A percentile compares a stretch with the other conserved stretches of the same genome.
Evolutionary conservation across 495 filamentous ascomycete genomes (phyloP).

Genomic region (Penicillium macrosclerotiorum): DNA sequence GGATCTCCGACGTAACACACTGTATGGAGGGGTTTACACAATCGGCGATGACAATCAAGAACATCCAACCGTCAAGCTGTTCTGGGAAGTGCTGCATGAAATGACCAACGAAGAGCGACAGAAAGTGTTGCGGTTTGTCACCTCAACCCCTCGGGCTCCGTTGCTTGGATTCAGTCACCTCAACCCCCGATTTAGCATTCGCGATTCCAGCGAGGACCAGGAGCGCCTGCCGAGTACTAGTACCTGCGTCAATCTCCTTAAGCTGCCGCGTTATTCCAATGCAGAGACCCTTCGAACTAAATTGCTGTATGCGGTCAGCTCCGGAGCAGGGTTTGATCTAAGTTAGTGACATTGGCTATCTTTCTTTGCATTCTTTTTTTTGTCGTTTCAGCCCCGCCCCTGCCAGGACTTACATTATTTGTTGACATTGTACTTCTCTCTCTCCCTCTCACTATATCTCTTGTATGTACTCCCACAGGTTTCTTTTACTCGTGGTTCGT

Average conservation of each 20-base stretch:
- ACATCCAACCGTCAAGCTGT: conserved; percentile 78
- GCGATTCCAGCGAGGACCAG: conserved; percentile 77
- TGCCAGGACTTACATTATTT: no score
- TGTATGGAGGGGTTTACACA: conserved; percentile 81
- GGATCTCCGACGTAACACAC: conserved; percentile 82
- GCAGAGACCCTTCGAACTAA: conserved; percentile 66
- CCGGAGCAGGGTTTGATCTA: conserved; percentile 93
- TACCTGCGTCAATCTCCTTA: conserved; percentile 94
- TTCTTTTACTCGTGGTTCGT: background rate
- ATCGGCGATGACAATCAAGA: conserved; percentile 85
- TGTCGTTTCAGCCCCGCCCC: no score
- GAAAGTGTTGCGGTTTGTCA: conserved; percentile 93
- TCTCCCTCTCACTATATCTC: background rate
- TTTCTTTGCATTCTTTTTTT: background rate
- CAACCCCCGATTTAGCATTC: conserved; percentile 83
- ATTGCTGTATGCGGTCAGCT: conserved; percentile 84
- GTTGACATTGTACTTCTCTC: no score
- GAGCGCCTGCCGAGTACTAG: conserved; percentile 89
- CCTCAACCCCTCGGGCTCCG: conserved; percentile 87
- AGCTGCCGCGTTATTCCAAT: conserved; percentile 79
- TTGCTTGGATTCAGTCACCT: conserved; percentile 86
- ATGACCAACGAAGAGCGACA: conserved; percentile 72
- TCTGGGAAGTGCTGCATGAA: conserved; percentile 86
- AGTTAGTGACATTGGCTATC: conserved; percentile 47
- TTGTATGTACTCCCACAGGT: conserved; percentile 3